These are phyloP conservation scores for Saturnispora gosingensis DNA, from an alignment of 805 yeast species.

Conservation along the genomic window DNA sequence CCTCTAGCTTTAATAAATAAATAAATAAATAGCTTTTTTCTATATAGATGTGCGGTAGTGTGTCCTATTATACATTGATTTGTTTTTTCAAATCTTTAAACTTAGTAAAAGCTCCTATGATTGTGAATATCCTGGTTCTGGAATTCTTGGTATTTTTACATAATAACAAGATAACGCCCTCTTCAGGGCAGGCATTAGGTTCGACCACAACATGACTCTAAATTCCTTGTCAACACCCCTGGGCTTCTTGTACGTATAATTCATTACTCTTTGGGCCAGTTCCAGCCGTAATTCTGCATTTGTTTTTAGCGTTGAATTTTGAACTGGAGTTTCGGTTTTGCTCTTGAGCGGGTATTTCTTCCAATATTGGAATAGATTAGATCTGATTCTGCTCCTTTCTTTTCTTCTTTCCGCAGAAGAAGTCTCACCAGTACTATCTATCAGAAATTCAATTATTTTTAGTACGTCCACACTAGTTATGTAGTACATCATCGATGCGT, in stretches of 20 bases:
- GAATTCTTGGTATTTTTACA: slow-evolving; percentile 28
- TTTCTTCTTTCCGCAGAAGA: slow-evolving; percentile 44
- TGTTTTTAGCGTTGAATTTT: slow-evolving; percentile 15
- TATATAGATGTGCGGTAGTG: background rate
- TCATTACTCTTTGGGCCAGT: slow-evolving; percentile 57
- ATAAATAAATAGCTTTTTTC: background rate
- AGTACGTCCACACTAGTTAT: slow-evolving; percentile 62
- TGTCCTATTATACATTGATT: background rate
- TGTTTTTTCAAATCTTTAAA: background rate
- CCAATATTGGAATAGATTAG: slow-evolving; percentile 62
- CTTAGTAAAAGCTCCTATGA: background rate
- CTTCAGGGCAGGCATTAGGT: slow-evolving; percentile 47
- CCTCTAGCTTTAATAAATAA: background rate
- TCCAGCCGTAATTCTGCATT: slow-evolving; percentile 37
- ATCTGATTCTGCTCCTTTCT: slow-evolving; percentile 58
- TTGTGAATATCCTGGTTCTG: background rate
- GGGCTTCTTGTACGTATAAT: slow-evolving; percentile 52
- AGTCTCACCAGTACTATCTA: slow-evolving; percentile 37
- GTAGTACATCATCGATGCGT: slow-evolving; percentile 31
- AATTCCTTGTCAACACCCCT: slow-evolving; percentile 64
- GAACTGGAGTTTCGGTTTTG: slow-evolving; percentile 11
- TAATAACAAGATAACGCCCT: slow-evolving; percentile 61
- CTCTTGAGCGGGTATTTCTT: slow-evolving; percentile 17
- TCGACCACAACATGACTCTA: slow-evolving; percentile 52
- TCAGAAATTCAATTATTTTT: slow-evolving; percentile 51